Conservation (phyloP, 768 basidiomycete genomes). For the Phanerodontia chrysosporium region DNA sequence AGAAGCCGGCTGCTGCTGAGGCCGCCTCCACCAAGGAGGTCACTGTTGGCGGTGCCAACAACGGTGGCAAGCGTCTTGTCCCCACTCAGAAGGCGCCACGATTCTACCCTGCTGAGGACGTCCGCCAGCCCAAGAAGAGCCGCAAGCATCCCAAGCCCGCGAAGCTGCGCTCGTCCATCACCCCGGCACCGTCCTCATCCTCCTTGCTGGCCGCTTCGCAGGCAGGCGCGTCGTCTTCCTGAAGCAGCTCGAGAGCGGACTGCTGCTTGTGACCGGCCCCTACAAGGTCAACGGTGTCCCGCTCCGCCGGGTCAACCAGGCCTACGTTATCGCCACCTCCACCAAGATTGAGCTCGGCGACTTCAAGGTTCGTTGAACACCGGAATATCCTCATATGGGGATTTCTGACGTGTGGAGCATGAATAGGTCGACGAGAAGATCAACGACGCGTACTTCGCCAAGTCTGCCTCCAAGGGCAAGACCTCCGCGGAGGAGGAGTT, state of each 20-base stretch:
- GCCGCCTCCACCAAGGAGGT: conserved; percentile 69
- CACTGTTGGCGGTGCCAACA: conserved; percentile 83
- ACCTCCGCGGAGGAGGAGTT: conserved; percentile 93
- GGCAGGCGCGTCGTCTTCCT: conserved; percentile 98
- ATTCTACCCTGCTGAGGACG: conserved; percentile 95
- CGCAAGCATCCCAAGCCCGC: conserved; percentile 82
- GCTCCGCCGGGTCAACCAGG: conserved; percentile 95
- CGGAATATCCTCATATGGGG: conserved; percentile 6
- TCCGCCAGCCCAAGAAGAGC: conserved; percentile 85
- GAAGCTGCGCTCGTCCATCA: conserved; percentile 81
- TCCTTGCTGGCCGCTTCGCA: conserved; percentile 95
- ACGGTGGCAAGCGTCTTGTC: conserved; percentile 83
- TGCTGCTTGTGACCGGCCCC: conserved; percentile 94
- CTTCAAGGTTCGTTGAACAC: conserved; percentile 55
- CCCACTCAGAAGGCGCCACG: conserved; percentile 82
- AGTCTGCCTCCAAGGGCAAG: conserved; percentile 64
- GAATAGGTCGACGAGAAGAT: conserved; percentile 80
- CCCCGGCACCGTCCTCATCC: conserved; percentile 93
- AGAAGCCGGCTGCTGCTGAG: conserved; percentile 57
- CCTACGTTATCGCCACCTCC: conserved; percentile 97
- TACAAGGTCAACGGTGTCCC: conserved; percentile 99
- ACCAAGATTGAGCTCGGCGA: conserved; percentile 82
- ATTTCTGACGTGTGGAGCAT: background rate
- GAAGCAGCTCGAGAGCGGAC: conserved; percentile 89
- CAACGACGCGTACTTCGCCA: conserved; percentile 92